A percentile compares a stretch with the other conserved stretches of the same genome.
Evolutionary conservation across 1,139 yeast species (phyloP).

Genomic region (Saccharomyces uvarum): DNA sequence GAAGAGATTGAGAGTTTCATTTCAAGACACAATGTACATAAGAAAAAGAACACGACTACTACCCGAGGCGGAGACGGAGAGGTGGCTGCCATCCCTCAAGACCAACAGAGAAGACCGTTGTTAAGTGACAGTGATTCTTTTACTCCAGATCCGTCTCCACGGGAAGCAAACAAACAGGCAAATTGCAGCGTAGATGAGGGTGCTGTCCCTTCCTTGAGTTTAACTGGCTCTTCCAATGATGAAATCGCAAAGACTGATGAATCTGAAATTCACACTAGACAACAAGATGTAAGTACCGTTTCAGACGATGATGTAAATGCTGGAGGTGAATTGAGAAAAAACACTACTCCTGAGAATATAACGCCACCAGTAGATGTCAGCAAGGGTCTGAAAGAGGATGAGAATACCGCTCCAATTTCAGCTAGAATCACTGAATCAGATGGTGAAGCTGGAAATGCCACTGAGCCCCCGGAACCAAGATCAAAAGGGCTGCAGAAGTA

Average conservation of each 20-base stretch:
- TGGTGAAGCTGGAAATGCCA: neutral
- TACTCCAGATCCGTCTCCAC: neutral
- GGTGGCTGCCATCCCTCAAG: neutral
- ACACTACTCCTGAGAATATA: neutral
- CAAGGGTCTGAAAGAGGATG: neutral
- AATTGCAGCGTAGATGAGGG: neutral
- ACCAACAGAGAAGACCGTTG: neutral
- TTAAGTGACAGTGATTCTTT: neutral
- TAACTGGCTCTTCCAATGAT: neutral
- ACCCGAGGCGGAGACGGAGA: neutral
- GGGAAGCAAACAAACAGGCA: neutral
- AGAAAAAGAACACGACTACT: neutral
- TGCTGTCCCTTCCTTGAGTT: neutral
- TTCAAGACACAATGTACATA: slow-evolving; percentile 5
- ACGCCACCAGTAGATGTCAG: neutral
- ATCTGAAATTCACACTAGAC: neutral
- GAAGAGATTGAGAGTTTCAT: slow-evolving; percentile 18
- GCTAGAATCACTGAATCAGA: neutral
- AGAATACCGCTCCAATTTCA: neutral
- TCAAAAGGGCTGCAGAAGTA: neutral
- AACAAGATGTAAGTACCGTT: neutral
- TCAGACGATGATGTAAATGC: neutral
- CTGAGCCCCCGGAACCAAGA: neutral
- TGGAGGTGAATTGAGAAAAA: neutral
- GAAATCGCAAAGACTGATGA: neutral